Evolutionary conservation across 2,329 filamentous ascomycete genomes (phyloP).

Genomic region (Colletotrichum limetticola): DNA sequence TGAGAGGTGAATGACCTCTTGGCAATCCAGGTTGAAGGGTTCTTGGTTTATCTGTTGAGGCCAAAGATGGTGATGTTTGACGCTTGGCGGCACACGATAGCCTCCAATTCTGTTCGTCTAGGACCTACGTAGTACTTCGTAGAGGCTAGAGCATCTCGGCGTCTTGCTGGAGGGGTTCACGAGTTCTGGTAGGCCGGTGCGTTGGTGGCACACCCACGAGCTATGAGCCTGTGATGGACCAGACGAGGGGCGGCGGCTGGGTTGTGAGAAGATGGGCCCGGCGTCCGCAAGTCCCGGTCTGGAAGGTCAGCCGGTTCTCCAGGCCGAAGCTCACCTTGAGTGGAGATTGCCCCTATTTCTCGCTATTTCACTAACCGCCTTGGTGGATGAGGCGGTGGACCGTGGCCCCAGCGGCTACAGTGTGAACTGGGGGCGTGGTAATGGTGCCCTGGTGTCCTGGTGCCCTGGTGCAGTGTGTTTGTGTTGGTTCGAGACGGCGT

Average conservation of each 20-base stretch:
- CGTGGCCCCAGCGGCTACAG: neutral
- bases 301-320: constrained; percentile 26
- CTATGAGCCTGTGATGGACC: neutral
- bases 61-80: neutral
- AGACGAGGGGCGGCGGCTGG: neutral
- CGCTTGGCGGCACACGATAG: neutral
- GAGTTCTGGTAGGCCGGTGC: neutral
- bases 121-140: neutral
- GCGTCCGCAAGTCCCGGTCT: constrained; percentile 30
- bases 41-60: neutral
- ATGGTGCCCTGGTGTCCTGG: too few relatives aligned
- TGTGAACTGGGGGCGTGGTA: neutral
- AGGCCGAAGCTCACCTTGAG: constrained; percentile 22
- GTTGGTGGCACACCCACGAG: too few relatives aligned
- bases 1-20: constrained; percentile 19
- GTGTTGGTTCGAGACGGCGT: neutral
- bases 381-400: constrained; percentile 15
- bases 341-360: constrained; percentile 35
- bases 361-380: constrained; percentile 12
- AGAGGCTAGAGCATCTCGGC: neutral
- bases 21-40: constrained; percentile 12
- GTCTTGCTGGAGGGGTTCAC: neutral
- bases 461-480: too few relatives aligned
- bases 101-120: neutral
- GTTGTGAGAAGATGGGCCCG: too few relatives aligned